Evolutionary conservation across 2,329 filamentous ascomycete species (phyloP).

Genomic region (Neurospora sp.): DNA sequence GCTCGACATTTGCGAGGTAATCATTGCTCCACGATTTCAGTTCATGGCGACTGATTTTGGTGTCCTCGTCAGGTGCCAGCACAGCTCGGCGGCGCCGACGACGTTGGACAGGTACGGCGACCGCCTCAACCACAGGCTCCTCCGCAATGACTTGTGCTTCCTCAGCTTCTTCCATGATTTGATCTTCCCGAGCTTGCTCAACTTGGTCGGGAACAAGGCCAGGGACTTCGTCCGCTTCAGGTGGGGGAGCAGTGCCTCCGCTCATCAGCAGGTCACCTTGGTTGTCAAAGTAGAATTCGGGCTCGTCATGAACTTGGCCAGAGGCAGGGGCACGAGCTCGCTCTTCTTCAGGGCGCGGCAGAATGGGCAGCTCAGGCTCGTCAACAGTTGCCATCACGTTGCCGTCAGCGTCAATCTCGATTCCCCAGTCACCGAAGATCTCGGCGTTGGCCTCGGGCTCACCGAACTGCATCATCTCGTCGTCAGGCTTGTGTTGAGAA

Average conservation of each 20-base stretch:
- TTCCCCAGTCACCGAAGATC: conserved; percentile 28
- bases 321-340: background rate
- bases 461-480: conserved; percentile 21
- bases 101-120: conserved; percentile 14
- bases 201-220: conserved; percentile 15
- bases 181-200: conserved; percentile 1
- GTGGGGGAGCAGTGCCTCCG: conserved; percentile 28
- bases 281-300: conserved; percentile 10
- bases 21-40: conserved; percentile 31
- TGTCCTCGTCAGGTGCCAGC: conserved; percentile 21
- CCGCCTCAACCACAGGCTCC: conserved; percentile 7
- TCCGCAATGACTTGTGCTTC: conserved; percentile 4
- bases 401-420: conserved; percentile 42
- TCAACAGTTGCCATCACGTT: conserved; percentile 35
- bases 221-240: conserved; percentile 27
- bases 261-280: conserved; percentile 26
- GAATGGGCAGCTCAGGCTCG: conserved; percentile 34
- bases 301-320: conserved; percentile 7
- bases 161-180: background rate
- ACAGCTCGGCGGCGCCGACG: conserved; percentile 18
- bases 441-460: conserved; percentile 28
- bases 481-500: conserved; percentile 17
- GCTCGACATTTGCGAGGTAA: conserved; percentile 46
- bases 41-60: conserved; percentile 26
- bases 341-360: conserved; percentile 21